Evolutionary conservation across 352 stramenopile genomes (phyloP), one percentile per base, ranked within the genome.

Genomic region (Phytophthora nicotianae): DNA sequence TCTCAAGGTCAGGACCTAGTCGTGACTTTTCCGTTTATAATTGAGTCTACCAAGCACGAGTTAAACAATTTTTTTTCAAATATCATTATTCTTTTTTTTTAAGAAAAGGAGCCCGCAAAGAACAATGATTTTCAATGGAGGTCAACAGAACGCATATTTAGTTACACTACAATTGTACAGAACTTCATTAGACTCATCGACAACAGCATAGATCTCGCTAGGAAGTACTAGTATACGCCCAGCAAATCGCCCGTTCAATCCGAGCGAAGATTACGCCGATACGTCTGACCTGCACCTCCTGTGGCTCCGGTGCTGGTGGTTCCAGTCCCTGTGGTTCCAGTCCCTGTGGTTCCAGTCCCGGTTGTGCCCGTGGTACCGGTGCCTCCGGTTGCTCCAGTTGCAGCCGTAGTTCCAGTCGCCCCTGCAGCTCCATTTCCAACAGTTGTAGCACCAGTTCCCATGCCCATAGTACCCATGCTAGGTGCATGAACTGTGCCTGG

Each of bases 401-500:
- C 21, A 35, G 43, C 16, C 8, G 20, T 14, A 17, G 45, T 24
- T 19, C 24, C 26, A n/a, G 45, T 51, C 35, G 35, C 6, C 35
- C 23, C 43, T 21, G 43, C n/a, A 21, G 21, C 23, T 37, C 43
- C 43, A 17, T 21, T 37, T 21, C 43, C 43, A 20, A 23, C 23
- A 11, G 23, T 21, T 21, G 43, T 50, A 35, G 43, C 23, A 14
- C 45, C 45, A 29, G 45, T 38, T 51, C 45, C 45, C 29, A 35
- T 35, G 29, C 29, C 29, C 29, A 35, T 11, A 10, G 45, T 40
- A 17, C 26, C 24, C 26, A 38, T 51, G 45, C 24, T 38, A 13
- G 45, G 45, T 10, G 45, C 24, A 38, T 51, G 45, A 51, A 51
- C 45, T 2, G 26, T 51, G 16, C 45, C 45, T 26, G 45, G 45